Conservation (phyloP, 345 rosid species). For the Psidium friedrichsthalianum region DNA sequence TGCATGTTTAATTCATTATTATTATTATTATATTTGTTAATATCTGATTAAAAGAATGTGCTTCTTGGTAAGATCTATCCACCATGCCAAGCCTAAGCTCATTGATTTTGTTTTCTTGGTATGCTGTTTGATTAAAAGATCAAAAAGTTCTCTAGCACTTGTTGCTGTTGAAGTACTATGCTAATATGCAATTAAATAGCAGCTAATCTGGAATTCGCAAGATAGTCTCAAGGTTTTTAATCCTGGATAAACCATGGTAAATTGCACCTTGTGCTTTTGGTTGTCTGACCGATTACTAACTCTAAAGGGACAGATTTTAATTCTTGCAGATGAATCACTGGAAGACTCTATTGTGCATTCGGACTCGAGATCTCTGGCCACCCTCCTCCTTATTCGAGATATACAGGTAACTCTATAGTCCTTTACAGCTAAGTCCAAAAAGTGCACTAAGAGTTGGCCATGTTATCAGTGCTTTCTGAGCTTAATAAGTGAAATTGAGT, state of each 20-base stretch:
- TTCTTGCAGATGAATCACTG: conserved; percentile 94
- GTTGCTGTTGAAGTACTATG: neutral
- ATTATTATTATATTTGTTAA: neutral
- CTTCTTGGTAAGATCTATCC: neutral
- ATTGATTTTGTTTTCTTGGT: neutral
- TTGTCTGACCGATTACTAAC: conserved; percentile 29
- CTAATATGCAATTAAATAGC: neutral
- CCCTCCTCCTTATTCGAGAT: conserved; percentile 92
- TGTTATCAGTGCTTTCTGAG: neutral
- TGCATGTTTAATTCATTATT: neutral
- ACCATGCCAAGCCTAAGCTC: neutral
- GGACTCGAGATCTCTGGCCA: conserved; percentile 88
- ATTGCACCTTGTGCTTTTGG: neutral
- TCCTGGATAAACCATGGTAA: neutral
- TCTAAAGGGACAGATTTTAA: conserved; percentile 65
- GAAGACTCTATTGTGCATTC: conserved; percentile 94
- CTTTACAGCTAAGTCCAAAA: neutral
- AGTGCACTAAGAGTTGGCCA: neutral
- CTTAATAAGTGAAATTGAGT: neutral
- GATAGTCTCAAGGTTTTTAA: neutral
- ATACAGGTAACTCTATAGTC: conserved; percentile 52
- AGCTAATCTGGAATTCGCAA: neutral
- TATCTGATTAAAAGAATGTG: neutral
- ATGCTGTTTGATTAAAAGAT: neutral
- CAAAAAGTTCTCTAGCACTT: neutral